Base-by-base conservation (phyloP, 1,284 basidiomycete species). In the Leccinum pachyderme region DNA sequence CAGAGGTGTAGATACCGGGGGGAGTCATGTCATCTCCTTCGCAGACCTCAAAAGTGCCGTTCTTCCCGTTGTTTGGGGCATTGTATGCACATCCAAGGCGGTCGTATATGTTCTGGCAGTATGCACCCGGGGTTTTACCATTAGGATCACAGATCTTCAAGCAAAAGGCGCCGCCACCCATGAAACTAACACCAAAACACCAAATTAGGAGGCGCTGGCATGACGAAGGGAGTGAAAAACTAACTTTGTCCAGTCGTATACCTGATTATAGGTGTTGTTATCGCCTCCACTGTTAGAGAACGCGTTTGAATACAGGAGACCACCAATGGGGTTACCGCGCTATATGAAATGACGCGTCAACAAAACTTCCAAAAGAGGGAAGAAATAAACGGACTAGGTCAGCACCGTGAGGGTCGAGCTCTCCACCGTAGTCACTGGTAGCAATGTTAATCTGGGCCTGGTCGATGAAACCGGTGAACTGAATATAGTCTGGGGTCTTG, bases 31-130 rank as follows among this genome's bases (percentile, higher is more conserved):
- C 77, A 22, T 89, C 86, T 39, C 84, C 84, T 4, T 77, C 63
- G 69, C 87, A 89, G 18, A 77, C 73, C 58, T 82, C 79, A 63
- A 87, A 89, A 0, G 75, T 76, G 15, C 78, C 78, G 41, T 80
- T 74, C 48, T 74, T 68, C 29, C 83, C 85, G 37, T 77, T 74
- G 59, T 81, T 84, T n/a, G 87, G 87, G 2, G 78, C 82, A 63
- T 90, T 90, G 73, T 82, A 88, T 9, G 63, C 67, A 63, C 87
- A 90, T 0, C 88, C 88, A 54, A 87, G 81, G 55, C 83, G 81
- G 64, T 90, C 87, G 56, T 74, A 82, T 52, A 80, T 76, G 72
- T 87, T 81, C 61, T 84, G 74, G 75, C 87, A 90, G 61, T 72
- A 79, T 41, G 74, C 65, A 2, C 75, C 74, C 11, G 77, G 79